Percentiles rank a stretch among this genome's conserved stretches.
Conservation (phyloP, 768 basidiomycete species). For the Mycena rosella region DNA sequence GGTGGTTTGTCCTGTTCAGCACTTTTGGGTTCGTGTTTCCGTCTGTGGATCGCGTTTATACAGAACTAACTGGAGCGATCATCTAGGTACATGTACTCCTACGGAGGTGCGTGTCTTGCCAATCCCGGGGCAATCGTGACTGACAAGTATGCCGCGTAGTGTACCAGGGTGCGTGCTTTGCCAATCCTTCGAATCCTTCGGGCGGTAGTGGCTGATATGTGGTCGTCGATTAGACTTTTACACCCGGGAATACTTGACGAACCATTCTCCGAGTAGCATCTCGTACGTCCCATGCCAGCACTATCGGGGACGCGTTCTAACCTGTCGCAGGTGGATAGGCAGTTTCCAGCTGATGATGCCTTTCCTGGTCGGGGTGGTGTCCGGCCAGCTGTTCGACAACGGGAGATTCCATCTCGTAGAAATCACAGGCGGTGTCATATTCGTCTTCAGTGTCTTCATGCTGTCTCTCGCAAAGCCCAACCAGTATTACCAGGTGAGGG, state of each 20-base stretch:
- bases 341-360: slow-evolving; percentile 42
- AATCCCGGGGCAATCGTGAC: neutral
- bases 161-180: slow-evolving; percentile 14
- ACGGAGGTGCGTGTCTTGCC: slow-evolving; percentile 7
- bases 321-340: slow-evolving; percentile 34
- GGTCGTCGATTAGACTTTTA: slow-evolving; percentile 17
- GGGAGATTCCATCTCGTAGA: slow-evolving; percentile 35
- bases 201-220: neutral
- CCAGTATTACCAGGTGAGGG: slow-evolving; percentile 45
- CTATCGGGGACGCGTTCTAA: neutral
- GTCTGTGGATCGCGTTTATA: neutral
- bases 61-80: neutral
- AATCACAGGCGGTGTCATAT: slow-evolving; percentile 33
- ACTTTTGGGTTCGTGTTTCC: slow-evolving; percentile 21
- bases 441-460: slow-evolving; percentile 49
- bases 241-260: slow-evolving; percentile 21
- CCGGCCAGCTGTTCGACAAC: slow-evolving; percentile 40
- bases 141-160: too few relatives aligned
- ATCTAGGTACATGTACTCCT: slow-evolving; percentile 17
- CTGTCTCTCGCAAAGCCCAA: slow-evolving; percentile 52
- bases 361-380: slow-evolving; percentile 37
- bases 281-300: neutral
- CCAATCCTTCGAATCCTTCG: neutral
- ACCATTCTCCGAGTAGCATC: slow-evolving; percentile 30
- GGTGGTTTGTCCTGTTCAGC: slow-evolving; percentile 27